phyloP scores from a whole-genome alignment of 2,329 filamentous ascomycete genomes.

The Cladophialophora yegresii region DNA sequence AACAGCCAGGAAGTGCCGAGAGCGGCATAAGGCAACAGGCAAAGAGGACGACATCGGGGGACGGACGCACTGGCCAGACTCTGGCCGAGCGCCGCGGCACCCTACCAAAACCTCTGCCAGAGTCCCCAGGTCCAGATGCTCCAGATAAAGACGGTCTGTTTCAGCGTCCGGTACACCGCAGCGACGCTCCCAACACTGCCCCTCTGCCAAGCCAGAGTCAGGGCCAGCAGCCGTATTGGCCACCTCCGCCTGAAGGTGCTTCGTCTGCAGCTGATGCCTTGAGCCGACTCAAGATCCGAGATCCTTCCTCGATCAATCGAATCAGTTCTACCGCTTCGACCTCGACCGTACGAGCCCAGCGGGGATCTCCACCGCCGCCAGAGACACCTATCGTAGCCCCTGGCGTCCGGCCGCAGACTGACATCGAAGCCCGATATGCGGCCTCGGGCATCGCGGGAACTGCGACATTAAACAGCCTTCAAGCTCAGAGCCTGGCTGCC shows the following conservation, averaged over 20 bases:
- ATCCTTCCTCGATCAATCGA: conserved; percentile 59
- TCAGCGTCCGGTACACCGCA: conserved; percentile 59
- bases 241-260: conserved; percentile 49
- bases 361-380: conserved; percentile 90
- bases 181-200: conserved; percentile 33
- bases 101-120: conserved; percentile 75
- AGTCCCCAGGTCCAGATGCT: conserved; percentile 75
- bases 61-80: conserved; percentile 59
- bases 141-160: conserved; percentile 79
- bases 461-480: conserved; percentile 75
- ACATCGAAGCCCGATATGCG: conserved; percentile 88
- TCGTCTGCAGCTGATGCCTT: conserved; percentile 35
- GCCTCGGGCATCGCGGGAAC: conserved; percentile 87
- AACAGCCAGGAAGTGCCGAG: conserved; percentile 26
- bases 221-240: conserved; percentile 67
- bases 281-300: conserved; percentile 53
- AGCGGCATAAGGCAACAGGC: conserved; percentile 36
- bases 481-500: conserved; percentile 79
- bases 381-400: conserved; percentile 84
- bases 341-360: conserved; percentile 85
- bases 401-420: conserved; percentile 64
- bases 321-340: conserved; percentile 83
- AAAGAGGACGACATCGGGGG: conserved; percentile 49
- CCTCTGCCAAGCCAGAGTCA: conserved; percentile 57
- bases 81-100: conserved; percentile 80